Evolutionary conservation across 768 basidiomycete species (phyloP), one percentile per base, ranked within the genome.

Genomic region (Austroboletus festivus): DNA sequence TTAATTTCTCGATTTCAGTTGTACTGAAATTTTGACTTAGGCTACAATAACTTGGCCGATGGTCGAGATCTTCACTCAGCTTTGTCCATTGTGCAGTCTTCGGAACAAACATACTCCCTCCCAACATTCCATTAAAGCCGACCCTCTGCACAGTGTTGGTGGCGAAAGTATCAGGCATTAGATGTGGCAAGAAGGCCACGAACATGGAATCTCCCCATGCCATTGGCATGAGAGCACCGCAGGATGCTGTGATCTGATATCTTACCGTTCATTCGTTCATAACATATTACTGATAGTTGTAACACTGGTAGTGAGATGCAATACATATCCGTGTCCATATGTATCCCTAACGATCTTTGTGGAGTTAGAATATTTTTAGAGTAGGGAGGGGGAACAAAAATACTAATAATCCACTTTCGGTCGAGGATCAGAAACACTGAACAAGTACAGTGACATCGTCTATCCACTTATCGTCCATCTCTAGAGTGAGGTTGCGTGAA

Each of bases 11-110:
- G 13, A 42, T 43, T 45, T 28, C n/a, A 10, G n/a, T 26, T 44
- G 45, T 42, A 46, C 38, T 49, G 21, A 50, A 28, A 24, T 50
- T 19, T 50, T 42, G 34, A n/a, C n/a, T 6, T 38, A 86, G 85
- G 77, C 82, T 22, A 72, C 72, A 20, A 76, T 86, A 46, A 85
- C 84, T 8, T 86, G 83, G 83, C 81, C 85, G 4, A 86, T 86
- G 81, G 74, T 79, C 5, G 85, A 86, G 61, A 75, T 80, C 31
- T 86, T 86, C 64, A 70, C 75, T 34, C 76, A 75, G 26, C 64
- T 85, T 35, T 86, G 85, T 55, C 85, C 84, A 0, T 50, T 74
- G 19, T 77, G 76, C 64, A 77, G 69, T 50, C 50, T 72, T 41
- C 71, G 75, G 53, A 68, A 63, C 46, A 77, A 76, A 52, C 55